Evolutionary conservation across 441 rosid genomes (phyloP).

Genomic region (Pelargonium citronellum): DNA sequence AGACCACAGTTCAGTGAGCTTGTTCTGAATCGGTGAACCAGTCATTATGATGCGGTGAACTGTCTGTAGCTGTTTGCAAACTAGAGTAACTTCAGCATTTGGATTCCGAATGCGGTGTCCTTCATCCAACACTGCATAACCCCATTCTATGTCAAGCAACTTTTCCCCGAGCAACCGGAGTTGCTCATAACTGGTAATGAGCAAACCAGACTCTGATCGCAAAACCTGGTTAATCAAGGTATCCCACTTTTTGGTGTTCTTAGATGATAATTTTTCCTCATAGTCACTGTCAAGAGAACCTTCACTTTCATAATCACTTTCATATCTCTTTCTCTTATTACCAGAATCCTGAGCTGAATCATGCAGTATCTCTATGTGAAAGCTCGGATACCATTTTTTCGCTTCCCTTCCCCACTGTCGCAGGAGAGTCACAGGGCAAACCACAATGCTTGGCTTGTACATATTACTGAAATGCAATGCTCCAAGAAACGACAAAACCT

Average conservation of each 20-base stretch:
- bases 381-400: slow-evolving; percentile 66
- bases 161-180: slow-evolving; percentile 71
- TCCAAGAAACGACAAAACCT: slow-evolving; percentile 85
- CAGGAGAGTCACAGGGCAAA: slow-evolving; percentile 91
- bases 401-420: slow-evolving; percentile 97
- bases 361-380: slow-evolving; percentile 78
- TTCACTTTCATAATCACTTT: slow-evolving; percentile 59
- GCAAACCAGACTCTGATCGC: slow-evolving; percentile 70
- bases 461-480: slow-evolving; percentile 84
- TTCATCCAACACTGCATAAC: slow-evolving; percentile 90
- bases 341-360: slow-evolving; percentile 74
- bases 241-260: slow-evolving; percentile 67
- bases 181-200: slow-evolving; percentile 90
- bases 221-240: slow-evolving; percentile 67
- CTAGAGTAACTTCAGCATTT: slow-evolving; percentile 77
- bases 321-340: slow-evolving; percentile 40
- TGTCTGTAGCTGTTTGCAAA: slow-evolving; percentile 93
- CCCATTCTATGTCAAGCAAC: slow-evolving; percentile 87
- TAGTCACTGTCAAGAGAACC: slow-evolving; percentile 55
- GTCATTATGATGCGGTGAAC: slow-evolving; percentile 92
- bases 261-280: slow-evolving; percentile 39
- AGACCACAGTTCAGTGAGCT: slow-evolving; percentile 86
- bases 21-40: slow-evolving; percentile 95
- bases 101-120: slow-evolving; percentile 97
- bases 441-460: slow-evolving; percentile 85